Conservation (phyloP, 768 basidiomycete genomes). For the Cytidiella melzeri region DNA sequence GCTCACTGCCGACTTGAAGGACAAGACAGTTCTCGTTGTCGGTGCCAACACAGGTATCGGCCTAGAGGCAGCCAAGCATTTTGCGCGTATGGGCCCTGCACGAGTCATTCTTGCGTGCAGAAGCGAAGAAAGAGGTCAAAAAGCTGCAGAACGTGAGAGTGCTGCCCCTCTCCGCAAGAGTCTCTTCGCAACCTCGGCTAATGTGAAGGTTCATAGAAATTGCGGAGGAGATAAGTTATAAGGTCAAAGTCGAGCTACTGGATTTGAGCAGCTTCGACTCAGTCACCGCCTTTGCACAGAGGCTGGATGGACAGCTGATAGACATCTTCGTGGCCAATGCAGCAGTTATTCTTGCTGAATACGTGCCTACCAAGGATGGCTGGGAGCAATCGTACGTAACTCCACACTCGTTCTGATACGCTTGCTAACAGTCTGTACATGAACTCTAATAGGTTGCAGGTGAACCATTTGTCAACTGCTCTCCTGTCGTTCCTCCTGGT, state of each 20-base stretch:
- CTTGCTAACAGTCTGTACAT: background rate
- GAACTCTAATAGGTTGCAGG: slow-evolving; percentile 34
- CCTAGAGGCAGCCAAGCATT: slow-evolving; percentile 40
- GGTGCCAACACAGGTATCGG: slow-evolving; percentile 49
- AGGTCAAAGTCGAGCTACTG: slow-evolving; percentile 18
- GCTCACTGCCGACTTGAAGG: slow-evolving; percentile 31
- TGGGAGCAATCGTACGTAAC: slow-evolving; percentile 23
- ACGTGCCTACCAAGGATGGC: slow-evolving; percentile 23
- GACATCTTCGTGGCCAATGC: slow-evolving; percentile 27
- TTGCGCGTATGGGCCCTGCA: slow-evolving; percentile 38
- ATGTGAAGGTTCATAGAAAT: slow-evolving; percentile 15
- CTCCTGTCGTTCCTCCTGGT: slow-evolving; percentile 37
- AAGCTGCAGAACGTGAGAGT: slow-evolving; percentile 30
- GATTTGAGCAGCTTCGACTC: slow-evolving; percentile 24
- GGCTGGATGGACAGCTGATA: slow-evolving; percentile 17
- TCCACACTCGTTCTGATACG: background rate
- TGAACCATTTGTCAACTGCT: slow-evolving; percentile 38
- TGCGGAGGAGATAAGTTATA: slow-evolving; percentile 9
- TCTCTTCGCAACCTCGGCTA: background rate
- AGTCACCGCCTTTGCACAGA: slow-evolving; percentile 20
- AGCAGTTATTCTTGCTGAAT: slow-evolving; percentile 15
- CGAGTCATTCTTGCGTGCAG: slow-evolving; percentile 36
- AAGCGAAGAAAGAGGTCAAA: slow-evolving; percentile 29
- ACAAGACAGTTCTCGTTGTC: slow-evolving; percentile 44
- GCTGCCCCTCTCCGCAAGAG: background rate